Base-by-base conservation (phyloP, 78 protist species). In the Emiliania huxleyi region DNA sequence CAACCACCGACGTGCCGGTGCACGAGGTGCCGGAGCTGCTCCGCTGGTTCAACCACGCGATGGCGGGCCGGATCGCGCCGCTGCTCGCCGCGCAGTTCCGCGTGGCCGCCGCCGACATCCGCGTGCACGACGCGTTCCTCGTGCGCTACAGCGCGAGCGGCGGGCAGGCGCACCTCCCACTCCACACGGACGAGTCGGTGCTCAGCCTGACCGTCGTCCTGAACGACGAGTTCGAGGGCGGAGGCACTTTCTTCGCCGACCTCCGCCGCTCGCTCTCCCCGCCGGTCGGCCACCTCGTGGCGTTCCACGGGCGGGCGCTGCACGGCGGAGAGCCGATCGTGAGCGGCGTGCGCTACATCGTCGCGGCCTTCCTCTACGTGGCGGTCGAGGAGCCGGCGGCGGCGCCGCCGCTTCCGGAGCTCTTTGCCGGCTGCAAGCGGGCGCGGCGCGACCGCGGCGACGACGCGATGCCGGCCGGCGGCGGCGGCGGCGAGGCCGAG, bases 121-220 rank as follows among this genome's bases (percentile, higher is more conserved):
- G 49, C 29, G 49, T 42, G 44, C 87, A 77, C 87, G 87, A 77
- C n/a, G 87, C 87, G 2, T 77, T 77, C 87, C 33, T 77, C 87
- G 87, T 77, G 40, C 38, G 42, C 48, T 77, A 77, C 46, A 23
- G 15, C n/a, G 81, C 81, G 22, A 52, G 62, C 62, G 87, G n/a
- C 49, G 49, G 33, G 87, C 87, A 77, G 87, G 37, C 37, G 87
- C 87, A 21, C 21, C 87, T 77, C 23, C 87, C 87, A 38, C 49
- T 77, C 29, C 87, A 77, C 46, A 42, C 35, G 33, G 87, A 77
- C 87, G 87, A 77, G 46, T 8, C 49, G 23, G 11, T 0, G 46
- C 29, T 42, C 18, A 21, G n/a, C 19, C 15, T 77, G 23, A 77
- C 87, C 29, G 6, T 77, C n/a, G 21, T 33, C n/a, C 87, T 77